Evolutionary conservation across 2,329 filamentous ascomycete genomes (phyloP).

Genomic region (Cryoendolithus antarcticus): DNA sequence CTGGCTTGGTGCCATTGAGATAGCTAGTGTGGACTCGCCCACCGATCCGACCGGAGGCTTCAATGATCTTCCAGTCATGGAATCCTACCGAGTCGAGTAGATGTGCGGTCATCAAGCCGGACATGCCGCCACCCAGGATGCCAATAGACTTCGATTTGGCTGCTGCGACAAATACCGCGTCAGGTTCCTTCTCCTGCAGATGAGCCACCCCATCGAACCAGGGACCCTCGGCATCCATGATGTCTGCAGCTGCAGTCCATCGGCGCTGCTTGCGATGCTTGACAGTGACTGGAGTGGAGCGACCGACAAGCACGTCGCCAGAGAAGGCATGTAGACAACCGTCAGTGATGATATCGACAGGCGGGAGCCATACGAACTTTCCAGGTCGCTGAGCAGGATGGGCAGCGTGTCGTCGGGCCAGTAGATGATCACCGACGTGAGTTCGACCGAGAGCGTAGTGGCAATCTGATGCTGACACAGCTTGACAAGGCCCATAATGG

Average conservation of each 20-base stretch:
- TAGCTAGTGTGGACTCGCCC: slow-evolving; percentile 53
- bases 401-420: slow-evolving; percentile 16
- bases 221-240: slow-evolving; percentile 44
- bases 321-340: slow-evolving; percentile 37
- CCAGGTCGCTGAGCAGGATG: slow-evolving; percentile 26
- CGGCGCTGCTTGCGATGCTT: slow-evolving; percentile 23
- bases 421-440: slow-evolving; percentile 23
- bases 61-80: slow-evolving; percentile 47
- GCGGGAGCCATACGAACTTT: slow-evolving; percentile 38
- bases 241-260: slow-evolving; percentile 30
- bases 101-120: slow-evolving; percentile 45
- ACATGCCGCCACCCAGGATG: slow-evolving; percentile 53
- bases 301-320: slow-evolving; percentile 27
- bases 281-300: slow-evolving; percentile 29
- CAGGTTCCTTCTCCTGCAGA: slow-evolving; percentile 43
- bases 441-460: slow-evolving; percentile 35
- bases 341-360: slow-evolving; percentile 24
- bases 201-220: slow-evolving; percentile 56
- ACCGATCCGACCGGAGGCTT: slow-evolving; percentile 47
- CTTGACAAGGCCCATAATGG: slow-evolving; percentile 35
- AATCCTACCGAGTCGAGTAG: slow-evolving; percentile 41
- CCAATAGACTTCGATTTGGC: slow-evolving; percentile 46
- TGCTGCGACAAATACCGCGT: slow-evolving; percentile 38
- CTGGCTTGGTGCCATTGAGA: slow-evolving; percentile 41
- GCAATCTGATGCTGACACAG: slow-evolving; percentile 20